Evolutionary conservation across 257 asterid genomes (phyloP).

Genomic region (Capsicum rhomboideum): DNA sequence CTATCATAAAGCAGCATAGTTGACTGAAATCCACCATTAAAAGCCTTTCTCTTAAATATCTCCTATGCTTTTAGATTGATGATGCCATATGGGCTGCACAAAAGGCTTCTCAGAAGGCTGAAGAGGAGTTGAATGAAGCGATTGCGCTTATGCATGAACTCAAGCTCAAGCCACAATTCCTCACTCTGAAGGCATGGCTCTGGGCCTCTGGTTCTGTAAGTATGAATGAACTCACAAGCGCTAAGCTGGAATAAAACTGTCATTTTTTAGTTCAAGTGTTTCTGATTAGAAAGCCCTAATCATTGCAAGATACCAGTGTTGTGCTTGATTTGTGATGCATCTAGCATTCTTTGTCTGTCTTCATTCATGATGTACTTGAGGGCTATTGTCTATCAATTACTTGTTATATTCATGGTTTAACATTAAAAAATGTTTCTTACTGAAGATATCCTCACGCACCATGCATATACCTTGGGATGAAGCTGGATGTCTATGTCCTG

Average conservation of each 20-base stretch:
- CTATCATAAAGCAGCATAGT: background rate
- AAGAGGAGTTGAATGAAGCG: slow-evolving; percentile 67
- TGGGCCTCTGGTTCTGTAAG: slow-evolving; percentile 94
- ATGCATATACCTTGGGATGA: slow-evolving; percentile 88
- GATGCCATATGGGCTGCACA: slow-evolving; percentile 88
- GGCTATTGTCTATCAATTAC: background rate
- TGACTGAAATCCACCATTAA: background rate
- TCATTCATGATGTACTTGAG: background rate
- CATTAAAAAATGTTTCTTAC: slow-evolving; percentile 3
- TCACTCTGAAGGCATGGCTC: slow-evolving; percentile 66
- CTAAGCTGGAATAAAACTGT: background rate
- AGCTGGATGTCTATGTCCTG: slow-evolving; percentile 90
- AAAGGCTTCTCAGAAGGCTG: slow-evolving; percentile 47
- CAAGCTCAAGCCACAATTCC: slow-evolving; percentile 48
- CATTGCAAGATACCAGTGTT: background rate
- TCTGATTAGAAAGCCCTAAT: background rate
- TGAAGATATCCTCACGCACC: slow-evolving; percentile 86
- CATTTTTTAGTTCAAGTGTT: background rate
- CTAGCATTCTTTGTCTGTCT: background rate
- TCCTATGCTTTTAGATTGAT: slow-evolving; percentile 51
- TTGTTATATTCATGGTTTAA: background rate
- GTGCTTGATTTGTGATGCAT: background rate
- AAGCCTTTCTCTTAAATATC: slow-evolving; percentile 14
- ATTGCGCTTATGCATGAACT: slow-evolving; percentile 41
- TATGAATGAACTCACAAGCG: background rate